phyloP scores from a whole-genome alignment of 2,329 filamentous ascomycete genomes.

The Stemphylium vesicarium region DNA sequence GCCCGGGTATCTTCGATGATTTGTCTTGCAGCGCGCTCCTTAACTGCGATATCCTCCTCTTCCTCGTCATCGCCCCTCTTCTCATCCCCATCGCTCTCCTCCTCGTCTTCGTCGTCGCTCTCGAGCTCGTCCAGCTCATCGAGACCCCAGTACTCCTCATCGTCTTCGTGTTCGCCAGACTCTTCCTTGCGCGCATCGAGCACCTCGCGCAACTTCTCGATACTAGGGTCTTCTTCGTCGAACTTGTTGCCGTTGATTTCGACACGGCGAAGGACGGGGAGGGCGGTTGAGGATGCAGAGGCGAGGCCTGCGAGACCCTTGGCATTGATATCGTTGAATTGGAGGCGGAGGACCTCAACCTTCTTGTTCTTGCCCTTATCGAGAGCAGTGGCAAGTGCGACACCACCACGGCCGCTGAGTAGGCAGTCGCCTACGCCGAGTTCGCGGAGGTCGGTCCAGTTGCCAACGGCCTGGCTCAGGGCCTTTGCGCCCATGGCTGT shows the following conservation, averaged over 20 bases:
- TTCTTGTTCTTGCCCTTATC: conserved; percentile 76
- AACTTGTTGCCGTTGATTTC: conserved; percentile 98
- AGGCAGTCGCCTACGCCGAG: conserved; percentile 90
- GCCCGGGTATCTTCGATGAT: conserved; percentile 73
- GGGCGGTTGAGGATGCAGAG: conserved; percentile 65
- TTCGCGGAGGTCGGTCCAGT: conserved; percentile 79
- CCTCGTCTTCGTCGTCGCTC: conserved; percentile 82
- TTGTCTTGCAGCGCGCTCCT: conserved; percentile 55
- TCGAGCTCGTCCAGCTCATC: conserved; percentile 79
- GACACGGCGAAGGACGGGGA: conserved; percentile 81
- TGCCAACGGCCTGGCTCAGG: conserved; percentile 73
- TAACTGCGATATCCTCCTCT: conserved; percentile 62
- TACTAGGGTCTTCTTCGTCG: conserved; percentile 77
- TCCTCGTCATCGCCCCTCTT: conserved; percentile 73
- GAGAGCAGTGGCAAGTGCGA: conserved; percentile 75
- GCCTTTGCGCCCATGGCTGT: conserved; percentile 80
- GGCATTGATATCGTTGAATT: conserved; percentile 92
- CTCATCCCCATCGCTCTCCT: conserved; percentile 65
- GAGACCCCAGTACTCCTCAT: conserved; percentile 58
- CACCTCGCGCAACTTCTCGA: conserved; percentile 68
- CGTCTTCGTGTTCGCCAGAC: conserved; percentile 57
- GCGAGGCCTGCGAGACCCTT: conserved; percentile 75
- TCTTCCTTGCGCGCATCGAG: conserved; percentile 78
- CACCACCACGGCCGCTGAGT: conserved; percentile 76
- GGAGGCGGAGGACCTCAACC: conserved; percentile 80